Percentiles rank a stretch among this genome's conserved stretches.
phyloP scores from a whole-genome alignment of 2,329 filamentous ascomycete species.

The Cryphonectria nitschkei region DNA sequence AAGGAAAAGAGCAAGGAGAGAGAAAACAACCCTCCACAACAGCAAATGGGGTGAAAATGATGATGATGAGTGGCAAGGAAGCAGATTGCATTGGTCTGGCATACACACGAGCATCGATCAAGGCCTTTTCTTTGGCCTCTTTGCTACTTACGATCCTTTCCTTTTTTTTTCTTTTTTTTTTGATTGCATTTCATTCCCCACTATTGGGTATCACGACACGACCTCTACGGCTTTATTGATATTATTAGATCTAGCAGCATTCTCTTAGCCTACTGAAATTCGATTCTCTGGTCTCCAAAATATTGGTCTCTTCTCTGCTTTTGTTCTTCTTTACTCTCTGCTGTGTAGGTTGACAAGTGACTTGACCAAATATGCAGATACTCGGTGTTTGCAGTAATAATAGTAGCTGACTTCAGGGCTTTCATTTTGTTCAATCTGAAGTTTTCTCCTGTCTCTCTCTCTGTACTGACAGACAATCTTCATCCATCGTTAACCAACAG shows the following conservation, averaged over 20 bases:
- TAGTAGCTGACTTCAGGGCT: not conserved
- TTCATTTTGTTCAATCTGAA: too few species aligned
- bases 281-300: slow-evolving; percentile 9
- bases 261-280: slow-evolving; percentile 4
- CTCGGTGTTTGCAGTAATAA: not conserved
- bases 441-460: too few species aligned
- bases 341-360: not conserved
- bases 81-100: not conserved
- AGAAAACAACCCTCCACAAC: too few species aligned
- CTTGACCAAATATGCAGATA: not conserved
- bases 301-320: not conserved
- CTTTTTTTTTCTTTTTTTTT: not conserved
- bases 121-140: too few species aligned
- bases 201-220: not conserved
- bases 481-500: not conserved
- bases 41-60: not conserved
- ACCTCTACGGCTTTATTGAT: not conserved
- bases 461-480: not conserved
- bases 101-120: not conserved
- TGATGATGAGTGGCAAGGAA: not conserved
- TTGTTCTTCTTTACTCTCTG: not conserved
- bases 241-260: slow-evolving; percentile 6
- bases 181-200: not conserved
- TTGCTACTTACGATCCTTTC: not conserved
- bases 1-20: not conserved